Base-by-base conservation (phyloP, 768 basidiomycete genomes). In the Kwoniella heveanensis region DNA sequence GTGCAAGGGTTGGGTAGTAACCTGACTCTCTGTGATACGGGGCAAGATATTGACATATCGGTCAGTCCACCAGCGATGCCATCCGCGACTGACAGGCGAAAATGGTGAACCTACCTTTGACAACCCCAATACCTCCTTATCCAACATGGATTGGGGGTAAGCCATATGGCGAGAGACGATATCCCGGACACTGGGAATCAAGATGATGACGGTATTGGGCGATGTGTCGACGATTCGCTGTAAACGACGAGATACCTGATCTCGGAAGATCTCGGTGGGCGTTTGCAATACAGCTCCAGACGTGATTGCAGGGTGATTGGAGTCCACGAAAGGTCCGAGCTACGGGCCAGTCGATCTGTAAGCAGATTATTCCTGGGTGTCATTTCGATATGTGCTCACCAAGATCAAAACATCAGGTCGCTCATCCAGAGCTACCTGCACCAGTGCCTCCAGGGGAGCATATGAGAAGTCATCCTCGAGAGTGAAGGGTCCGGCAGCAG, bases 291-390 rank as follows among this genome's bases (percentile, higher is more conserved):
- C 77, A 57, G 92, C 89, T 6, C 95, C 96, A 2, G 82, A 79
- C 74, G 86, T 88, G 67, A 98, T 85, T 54, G 83, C 82, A 1
- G 89, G 86, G 77, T 98, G 91, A 19, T 83, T 78, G 0, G 85
- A 80, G 68, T 97, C 92, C 47, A 98, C 81, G 76, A 98, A 99
- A 1, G 96, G 96, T 0, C 96, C 96, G 29, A 91, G 81, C 95
- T 99, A 66, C 36, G 26, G 22, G 54, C 1, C 22, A 46, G 17
- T 12, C 3, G 22, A 10, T n/a, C n/a, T n/a, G n/a, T n/a, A n/a
- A n/a, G n/a, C n/a, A n/a, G n/a, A n/a, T n/a, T n/a, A n/a, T n/a
- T n/a, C n/a, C n/a, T n/a, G n/a, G n/a, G n/a, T n/a, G n/a, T n/a
- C n/a, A n/a, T n/a, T n/a, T n/a, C n/a, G n/a, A n/a, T n/a, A n/a